Evolutionary conservation across 257 asterid genomes (phyloP).

Genomic region (Jasminum sambac): DNA sequence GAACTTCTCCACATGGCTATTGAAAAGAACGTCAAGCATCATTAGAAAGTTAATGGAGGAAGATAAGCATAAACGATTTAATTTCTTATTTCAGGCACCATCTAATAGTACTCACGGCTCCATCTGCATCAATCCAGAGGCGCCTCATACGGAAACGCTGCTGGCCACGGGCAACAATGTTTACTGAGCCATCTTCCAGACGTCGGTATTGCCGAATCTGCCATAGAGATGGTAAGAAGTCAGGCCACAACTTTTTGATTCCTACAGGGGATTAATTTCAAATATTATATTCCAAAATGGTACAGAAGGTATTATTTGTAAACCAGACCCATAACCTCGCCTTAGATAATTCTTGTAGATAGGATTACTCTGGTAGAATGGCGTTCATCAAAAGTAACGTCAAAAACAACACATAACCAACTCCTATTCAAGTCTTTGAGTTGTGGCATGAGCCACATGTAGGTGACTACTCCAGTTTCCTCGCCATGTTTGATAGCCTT

Average conservation of each 20-base stretch:
- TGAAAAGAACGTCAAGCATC: conserved; percentile 20
- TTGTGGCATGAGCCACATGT: neutral
- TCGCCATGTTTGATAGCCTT: neutral
- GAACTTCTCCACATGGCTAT: conserved; percentile 87
- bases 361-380: neutral
- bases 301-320: neutral
- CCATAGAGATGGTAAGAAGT: conserved; percentile 22
- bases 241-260: conserved; percentile 12
- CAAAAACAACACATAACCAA: neutral
- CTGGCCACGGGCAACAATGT: conserved; percentile 86
- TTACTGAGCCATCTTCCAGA: conserved; percentile 92
- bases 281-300: conserved; percentile 4
- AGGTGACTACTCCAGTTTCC: neutral
- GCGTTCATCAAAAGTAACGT: neutral
- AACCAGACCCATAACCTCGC: conserved; percentile 13
- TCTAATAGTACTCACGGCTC: conserved; percentile 58
- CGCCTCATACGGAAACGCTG: conserved; percentile 92
- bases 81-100: conserved; percentile 12
- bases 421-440: neutral
- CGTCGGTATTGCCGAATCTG: conserved; percentile 90
- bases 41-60: conserved; percentile 20
- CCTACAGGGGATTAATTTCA: conserved; percentile 14
- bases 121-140: conserved; percentile 76
- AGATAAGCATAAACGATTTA: conserved; percentile 18
- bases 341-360: neutral